phyloP scores from a whole-genome alignment of 1,139 yeast genomes.

The Blastobotrys buckinghamii region DNA sequence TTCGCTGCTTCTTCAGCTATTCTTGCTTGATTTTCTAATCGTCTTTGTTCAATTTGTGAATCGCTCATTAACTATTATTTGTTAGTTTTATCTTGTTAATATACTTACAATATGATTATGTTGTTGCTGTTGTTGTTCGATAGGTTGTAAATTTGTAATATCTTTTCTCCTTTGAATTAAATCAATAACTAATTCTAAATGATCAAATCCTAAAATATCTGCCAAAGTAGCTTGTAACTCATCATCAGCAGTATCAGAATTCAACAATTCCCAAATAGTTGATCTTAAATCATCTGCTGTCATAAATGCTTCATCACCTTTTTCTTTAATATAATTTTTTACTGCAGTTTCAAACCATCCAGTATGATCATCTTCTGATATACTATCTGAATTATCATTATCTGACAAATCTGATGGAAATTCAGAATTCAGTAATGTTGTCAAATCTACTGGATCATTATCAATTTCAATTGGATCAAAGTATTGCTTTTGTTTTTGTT shows the following conservation, averaged over 20 bases:
- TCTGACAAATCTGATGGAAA: neutral
- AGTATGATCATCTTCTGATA: too few relatives aligned
- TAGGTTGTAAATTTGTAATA: neutral
- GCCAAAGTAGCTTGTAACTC: conserved; percentile 62
- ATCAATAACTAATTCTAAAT: conserved; percentile 68
- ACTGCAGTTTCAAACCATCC: neutral
- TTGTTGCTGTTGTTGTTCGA: conserved; percentile 11
- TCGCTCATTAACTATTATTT: conserved; percentile 40
- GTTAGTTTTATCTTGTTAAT: conserved; percentile 17
- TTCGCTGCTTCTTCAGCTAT: conserved; percentile 41
- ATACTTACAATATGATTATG: conserved; percentile 20
- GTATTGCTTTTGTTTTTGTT: neutral
- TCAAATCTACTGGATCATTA: conserved; percentile 7
- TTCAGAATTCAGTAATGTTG: neutral
- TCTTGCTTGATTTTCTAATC: conserved; percentile 46
- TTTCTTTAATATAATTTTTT: neutral
- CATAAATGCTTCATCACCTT: conserved; percentile 9
- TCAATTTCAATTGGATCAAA: conserved; percentile 3
- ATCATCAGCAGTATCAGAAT: conserved; percentile 44
- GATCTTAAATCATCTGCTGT: conserved; percentile 22
- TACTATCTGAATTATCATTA: neutral
- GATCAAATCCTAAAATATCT: conserved; percentile 80
- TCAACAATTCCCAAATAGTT: conserved; percentile 27
- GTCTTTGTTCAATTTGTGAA: conserved; percentile 52
- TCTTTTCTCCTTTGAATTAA: conserved; percentile 47